Evolutionary conservation across 2,329 filamentous ascomycete species (phyloP).

Genomic region (Aplosporella prunicola): DNA sequence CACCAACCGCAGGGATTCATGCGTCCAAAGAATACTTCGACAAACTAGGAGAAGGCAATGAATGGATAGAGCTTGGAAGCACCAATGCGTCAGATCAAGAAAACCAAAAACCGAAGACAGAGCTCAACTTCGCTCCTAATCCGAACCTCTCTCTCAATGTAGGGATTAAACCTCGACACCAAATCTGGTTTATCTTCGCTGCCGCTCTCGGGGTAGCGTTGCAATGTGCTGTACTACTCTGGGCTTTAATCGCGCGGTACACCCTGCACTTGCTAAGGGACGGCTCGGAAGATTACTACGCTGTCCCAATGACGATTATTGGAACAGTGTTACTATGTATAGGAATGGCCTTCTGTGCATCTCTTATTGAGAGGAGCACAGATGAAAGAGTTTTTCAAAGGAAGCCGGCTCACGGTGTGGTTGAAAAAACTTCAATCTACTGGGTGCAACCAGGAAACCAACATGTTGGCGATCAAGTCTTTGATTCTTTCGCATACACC

Average conservation of each 20-base stretch:
- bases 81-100: conserved; percentile 1
- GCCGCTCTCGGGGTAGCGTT: neutral
- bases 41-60: neutral
- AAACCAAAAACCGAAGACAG: neutral
- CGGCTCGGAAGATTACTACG: neutral
- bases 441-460: conserved; percentile 1
- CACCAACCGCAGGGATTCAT: neutral
- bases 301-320: neutral
- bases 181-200: neutral
- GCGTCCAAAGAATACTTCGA: neutral
- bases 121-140: neutral
- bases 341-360: neutral
- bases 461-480: neutral
- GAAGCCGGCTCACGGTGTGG: no score
- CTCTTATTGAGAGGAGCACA: neutral
- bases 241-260: neutral
- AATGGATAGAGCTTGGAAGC: neutral
- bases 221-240: neutral
- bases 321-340: neutral
- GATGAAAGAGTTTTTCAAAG: neutral
- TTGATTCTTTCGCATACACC: neutral
- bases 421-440: no score
- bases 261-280: neutral
- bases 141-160: conserved; percentile 12
- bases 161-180: conserved; percentile 6